phyloP scores from a whole-genome alignment of 192 early-diverging fungal species.

The Backusella circina region DNA sequence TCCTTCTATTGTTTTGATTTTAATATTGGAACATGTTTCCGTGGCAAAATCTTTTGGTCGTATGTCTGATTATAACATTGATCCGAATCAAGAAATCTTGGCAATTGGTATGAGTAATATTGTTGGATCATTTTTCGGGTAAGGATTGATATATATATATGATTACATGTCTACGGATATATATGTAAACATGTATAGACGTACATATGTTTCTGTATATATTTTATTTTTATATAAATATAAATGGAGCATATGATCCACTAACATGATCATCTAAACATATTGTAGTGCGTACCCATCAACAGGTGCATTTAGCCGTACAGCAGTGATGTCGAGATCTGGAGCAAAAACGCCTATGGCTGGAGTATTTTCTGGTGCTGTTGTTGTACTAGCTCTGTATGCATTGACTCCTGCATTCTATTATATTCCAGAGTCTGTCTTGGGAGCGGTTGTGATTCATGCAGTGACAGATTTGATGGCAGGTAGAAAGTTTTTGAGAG shows the following conservation, averaged over 20 bases:
- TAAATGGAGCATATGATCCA: neutral
- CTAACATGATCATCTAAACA: neutral
- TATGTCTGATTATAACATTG: constrained; percentile 71
- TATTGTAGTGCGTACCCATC: constrained; percentile 70
- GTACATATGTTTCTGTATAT: neutral
- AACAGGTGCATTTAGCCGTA: constrained; percentile 92
- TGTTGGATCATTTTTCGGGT: constrained; percentile 79
- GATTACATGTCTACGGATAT: too few species aligned
- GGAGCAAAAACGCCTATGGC: constrained; percentile 78
- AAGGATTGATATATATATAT: neutral
- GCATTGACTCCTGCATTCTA: constrained; percentile 80
- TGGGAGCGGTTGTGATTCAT: constrained; percentile 77
- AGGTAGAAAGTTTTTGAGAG: constrained; percentile 47
- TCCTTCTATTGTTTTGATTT: constrained; percentile 65
- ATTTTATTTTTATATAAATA: neutral
- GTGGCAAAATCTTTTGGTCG: constrained; percentile 88
- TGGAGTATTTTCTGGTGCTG: constrained; percentile 66
- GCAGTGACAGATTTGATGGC: constrained; percentile 72
- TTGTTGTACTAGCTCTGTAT: constrained; percentile 75
- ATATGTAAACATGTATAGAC: too few species aligned
- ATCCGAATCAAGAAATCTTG: constrained; percentile 84
- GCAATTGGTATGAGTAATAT: constrained; percentile 85
- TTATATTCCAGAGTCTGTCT: constrained; percentile 72
- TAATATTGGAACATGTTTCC: constrained; percentile 87
- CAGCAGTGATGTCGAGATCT: constrained; percentile 78